Percentiles rank a stretch among this genome's conserved stretches.
Evolutionary conservation across 176 grass and related monocot species (phyloP).

Genomic region (Poa annua): DNA sequence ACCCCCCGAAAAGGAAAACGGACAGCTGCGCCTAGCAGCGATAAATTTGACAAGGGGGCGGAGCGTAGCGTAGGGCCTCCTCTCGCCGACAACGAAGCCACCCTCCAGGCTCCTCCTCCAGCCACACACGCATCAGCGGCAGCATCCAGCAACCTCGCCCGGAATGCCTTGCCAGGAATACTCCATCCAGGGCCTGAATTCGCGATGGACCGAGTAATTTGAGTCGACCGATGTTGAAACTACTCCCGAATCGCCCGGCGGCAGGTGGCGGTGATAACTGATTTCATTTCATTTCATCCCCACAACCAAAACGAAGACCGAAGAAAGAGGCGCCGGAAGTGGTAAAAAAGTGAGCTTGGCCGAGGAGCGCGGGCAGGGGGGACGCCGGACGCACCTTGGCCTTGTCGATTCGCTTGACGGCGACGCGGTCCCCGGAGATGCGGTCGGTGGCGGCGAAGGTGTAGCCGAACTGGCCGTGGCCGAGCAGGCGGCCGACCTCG

Average conservation of each 20-base stretch:
- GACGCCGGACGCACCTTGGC: slow-evolving; percentile 64
- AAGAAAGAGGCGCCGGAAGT: not conserved
- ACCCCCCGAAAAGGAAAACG: not conserved
- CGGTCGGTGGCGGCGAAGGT: slow-evolving; percentile 87
- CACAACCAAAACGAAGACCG: not conserved
- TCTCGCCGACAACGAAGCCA: not conserved
- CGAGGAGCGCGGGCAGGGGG: too few species aligned
- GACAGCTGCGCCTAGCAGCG: not conserved
- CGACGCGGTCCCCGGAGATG: slow-evolving; percentile 67
- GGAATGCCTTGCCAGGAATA: not conserved
- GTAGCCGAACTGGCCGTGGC: slow-evolving; percentile 98
- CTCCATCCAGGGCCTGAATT: too few species aligned
- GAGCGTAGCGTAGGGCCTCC: not conserved
- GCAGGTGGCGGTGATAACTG: not conserved
- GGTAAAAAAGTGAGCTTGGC: too few species aligned
- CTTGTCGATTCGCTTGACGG: slow-evolving; percentile 99
- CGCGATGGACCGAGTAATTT: not conserved
- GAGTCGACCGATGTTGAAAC: not conserved
- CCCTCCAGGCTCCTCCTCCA: not conserved
- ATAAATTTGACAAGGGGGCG: not conserved
- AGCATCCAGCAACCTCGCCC: not conserved
- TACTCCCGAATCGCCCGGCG: not conserved
- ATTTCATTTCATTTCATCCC: not conserved
- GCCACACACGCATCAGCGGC: not conserved
- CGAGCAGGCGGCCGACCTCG: slow-evolving; percentile 83